phyloP scores from a whole-genome alignment of 495 filamentous ascomycete species.

The Hyphodiscus hymeniophilus region DNA sequence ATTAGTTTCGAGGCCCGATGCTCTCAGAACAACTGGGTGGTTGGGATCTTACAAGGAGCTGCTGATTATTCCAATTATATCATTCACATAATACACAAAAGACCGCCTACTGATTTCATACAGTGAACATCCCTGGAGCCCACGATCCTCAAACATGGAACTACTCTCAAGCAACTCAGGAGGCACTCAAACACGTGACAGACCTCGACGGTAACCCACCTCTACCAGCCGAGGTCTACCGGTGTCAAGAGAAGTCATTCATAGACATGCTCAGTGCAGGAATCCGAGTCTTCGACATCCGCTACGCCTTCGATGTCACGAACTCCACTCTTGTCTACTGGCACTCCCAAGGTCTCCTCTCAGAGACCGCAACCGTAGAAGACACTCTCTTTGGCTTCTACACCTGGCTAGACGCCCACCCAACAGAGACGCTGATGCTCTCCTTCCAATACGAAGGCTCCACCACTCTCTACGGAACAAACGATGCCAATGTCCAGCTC shows the following conservation, averaged over 20 bases:
- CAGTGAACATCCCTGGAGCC: slow-evolving; percentile 40
- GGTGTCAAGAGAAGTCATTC: slow-evolving; percentile 34
- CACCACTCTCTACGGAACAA: slow-evolving; percentile 16
- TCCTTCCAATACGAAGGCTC: slow-evolving; percentile 34
- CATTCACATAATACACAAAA: no score
- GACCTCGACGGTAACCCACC: slow-evolving; percentile 28
- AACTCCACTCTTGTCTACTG: slow-evolving; percentile 40
- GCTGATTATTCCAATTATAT: no score
- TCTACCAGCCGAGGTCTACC: slow-evolving; percentile 26
- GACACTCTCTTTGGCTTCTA: slow-evolving; percentile 44
- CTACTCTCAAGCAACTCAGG: slow-evolving; percentile 37
- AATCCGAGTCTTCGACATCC: slow-evolving; percentile 44
- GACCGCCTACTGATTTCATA: slow-evolving; percentile 16
- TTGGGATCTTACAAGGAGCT: no score
- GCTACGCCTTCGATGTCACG: slow-evolving; percentile 39
- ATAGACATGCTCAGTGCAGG: slow-evolving; percentile 35
- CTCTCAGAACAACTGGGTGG: no score
- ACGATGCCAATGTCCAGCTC: slow-evolving; percentile 31
- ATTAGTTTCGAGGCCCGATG: no score
- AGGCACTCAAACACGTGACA: slow-evolving; percentile 30
- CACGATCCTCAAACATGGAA: slow-evolving; percentile 51
- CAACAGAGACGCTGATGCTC: slow-evolving; percentile 30
- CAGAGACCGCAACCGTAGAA: slow-evolving; percentile 34
- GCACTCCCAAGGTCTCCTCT: slow-evolving; percentile 38
- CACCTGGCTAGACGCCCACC: slow-evolving; percentile 30